phyloP scores from a whole-genome alignment of 371 early-diverging fungal genomes.

The Syncephalastrum contaminatum region DNA sequence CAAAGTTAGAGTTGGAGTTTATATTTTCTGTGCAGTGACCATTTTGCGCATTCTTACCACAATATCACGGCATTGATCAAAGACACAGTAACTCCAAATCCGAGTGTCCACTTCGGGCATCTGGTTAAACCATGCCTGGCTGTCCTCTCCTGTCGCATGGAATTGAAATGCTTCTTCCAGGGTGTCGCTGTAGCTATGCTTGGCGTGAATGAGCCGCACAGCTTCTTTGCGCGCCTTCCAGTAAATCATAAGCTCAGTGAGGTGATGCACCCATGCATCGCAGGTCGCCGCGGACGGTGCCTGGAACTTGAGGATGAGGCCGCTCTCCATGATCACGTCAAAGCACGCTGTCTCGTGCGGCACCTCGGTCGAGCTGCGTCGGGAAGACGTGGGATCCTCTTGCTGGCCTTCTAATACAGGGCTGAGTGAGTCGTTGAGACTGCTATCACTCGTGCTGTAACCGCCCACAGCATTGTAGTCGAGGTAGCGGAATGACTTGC shows the following conservation, averaged over 20 bases:
- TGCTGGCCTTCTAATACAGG: too few species aligned
- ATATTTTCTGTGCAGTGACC: not conserved
- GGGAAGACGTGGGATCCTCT: too few species aligned
- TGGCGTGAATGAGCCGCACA: constrained; percentile 37
- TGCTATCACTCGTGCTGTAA: too few species aligned
- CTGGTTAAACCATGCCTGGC: constrained; percentile 14
- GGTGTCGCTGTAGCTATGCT: constrained; percentile 13
- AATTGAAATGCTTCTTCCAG: constrained; percentile 26
- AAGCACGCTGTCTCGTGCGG: constrained; percentile 20
- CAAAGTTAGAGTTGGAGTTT: not conserved
- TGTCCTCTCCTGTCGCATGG: constrained; percentile 16
- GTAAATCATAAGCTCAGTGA: constrained; percentile 46
- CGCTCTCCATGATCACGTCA: constrained; percentile 44
- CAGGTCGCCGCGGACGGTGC: constrained; percentile 46
- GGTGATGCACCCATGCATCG: constrained; percentile 51
- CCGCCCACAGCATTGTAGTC: too few species aligned
- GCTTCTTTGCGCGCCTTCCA: constrained; percentile 52
- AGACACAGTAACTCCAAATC: constrained; percentile 58
- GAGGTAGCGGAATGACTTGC: constrained; percentile 18
- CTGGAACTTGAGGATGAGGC: constrained; percentile 32
- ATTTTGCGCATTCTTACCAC: constrained; percentile 21
- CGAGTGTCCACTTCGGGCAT: constrained; percentile 37
- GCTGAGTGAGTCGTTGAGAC: too few species aligned
- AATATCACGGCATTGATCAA: constrained; percentile 39
- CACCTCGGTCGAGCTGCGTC: too few species aligned